A percentile compares a stretch with the other conserved stretches of the same genome.
Evolutionary conservation across 1,139 yeast species (phyloP).

Genomic region (Scheffersomyces titani): DNA sequence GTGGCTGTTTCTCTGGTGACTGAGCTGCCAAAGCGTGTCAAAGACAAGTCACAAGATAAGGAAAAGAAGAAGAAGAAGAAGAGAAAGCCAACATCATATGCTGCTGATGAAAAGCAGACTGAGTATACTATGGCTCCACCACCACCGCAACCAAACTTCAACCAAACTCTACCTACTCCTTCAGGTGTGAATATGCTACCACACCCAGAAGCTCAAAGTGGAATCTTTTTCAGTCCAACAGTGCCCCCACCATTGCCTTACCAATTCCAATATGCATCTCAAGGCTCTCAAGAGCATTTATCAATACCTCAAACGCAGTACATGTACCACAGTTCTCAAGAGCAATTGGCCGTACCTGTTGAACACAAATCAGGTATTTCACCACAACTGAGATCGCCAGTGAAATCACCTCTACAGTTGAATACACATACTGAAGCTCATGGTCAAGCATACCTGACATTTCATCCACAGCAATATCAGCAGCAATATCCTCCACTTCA

Average conservation of each 20-base stretch:
- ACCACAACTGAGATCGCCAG: background rate
- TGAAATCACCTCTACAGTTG: background rate
- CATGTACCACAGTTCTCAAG: background rate
- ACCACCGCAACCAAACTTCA: background rate
- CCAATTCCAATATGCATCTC: background rate
- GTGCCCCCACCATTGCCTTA: background rate
- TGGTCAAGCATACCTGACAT: background rate
- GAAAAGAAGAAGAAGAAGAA: constrained; percentile 14
- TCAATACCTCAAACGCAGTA: background rate
- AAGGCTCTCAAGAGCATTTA: background rate
- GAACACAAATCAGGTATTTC: background rate
- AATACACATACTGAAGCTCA: background rate
- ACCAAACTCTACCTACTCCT: background rate
- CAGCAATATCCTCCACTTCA: constrained; percentile 3
- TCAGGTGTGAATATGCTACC: background rate
- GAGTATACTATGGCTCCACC: background rate
- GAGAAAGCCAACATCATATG: background rate
- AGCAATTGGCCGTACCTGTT: background rate
- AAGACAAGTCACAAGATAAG: constrained; percentile 14
- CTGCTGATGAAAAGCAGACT: background rate
- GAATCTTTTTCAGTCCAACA: background rate
- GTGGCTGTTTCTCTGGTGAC: constrained; percentile 7
- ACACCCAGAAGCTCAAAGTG: background rate
- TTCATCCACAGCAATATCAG: constrained; percentile 2
- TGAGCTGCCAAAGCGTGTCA: constrained; percentile 11